These are phyloP conservation scores for Gautieria morchelliformis DNA, from an alignment of 768 basidiomycete genomes.

Conservation along the genomic window DNA sequence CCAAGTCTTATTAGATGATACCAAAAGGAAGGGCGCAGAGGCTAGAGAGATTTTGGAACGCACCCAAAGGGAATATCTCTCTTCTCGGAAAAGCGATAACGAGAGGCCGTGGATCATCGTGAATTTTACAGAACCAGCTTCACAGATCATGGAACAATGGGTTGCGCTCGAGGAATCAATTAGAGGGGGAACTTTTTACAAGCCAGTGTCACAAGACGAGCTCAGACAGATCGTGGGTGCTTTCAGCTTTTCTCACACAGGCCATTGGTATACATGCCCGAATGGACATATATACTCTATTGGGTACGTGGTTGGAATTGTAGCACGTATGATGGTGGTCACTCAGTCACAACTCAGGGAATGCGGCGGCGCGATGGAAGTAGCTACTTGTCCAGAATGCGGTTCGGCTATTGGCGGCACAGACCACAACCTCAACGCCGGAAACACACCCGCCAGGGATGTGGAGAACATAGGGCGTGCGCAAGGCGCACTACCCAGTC, in stretches of 20 bases:
- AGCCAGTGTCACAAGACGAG: constrained; percentile 45
- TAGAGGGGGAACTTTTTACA: constrained; percentile 35
- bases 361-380: constrained; percentile 48
- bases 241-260: constrained; percentile 30
- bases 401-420: constrained; percentile 42
- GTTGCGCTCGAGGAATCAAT: constrained; percentile 29
- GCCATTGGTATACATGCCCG: constrained; percentile 24
- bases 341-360: constrained; percentile 21
- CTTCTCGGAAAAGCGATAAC: constrained; percentile 17
- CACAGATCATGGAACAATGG: constrained; percentile 39
- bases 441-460: constrained; percentile 39
- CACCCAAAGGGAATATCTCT: not conserved
- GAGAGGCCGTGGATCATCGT: constrained; percentile 31
- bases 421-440: constrained; percentile 28
- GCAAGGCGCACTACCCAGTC: constrained; percentile 20
- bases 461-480: constrained; percentile 34
- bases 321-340: not conserved
- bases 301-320: constrained; percentile 27
- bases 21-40: constrained; percentile 12
- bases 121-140: constrained; percentile 31
- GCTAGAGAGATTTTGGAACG: constrained; percentile 6
- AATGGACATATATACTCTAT: constrained; percentile 61
- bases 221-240: constrained; percentile 39
- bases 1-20: constrained; percentile 14
- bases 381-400: constrained; percentile 47